These are phyloP conservation scores for Meira nashicola DNA, from an alignment of 1,284 basidiomycete species.

Conservation along the genomic window DNA sequence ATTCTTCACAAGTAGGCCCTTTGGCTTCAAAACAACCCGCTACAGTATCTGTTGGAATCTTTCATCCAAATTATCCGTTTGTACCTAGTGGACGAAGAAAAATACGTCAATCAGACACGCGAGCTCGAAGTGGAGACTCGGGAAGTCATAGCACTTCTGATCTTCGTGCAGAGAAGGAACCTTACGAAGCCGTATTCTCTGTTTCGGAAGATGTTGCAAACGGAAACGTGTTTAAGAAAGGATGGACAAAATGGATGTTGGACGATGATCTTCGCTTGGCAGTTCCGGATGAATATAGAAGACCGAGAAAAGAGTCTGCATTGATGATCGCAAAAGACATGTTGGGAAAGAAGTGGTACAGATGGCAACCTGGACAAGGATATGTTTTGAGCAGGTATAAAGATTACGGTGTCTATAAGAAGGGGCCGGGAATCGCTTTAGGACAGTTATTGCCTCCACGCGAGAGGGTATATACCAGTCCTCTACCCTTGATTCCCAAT, in stretches of 20 bases:
- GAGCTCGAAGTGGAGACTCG: too few relatives aligned
- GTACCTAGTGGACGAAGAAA: conserved; percentile 6
- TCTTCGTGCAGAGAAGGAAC: too few relatives aligned
- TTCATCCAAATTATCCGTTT: conserved; percentile 2
- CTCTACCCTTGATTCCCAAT: conserved; percentile 10
- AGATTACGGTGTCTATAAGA: conserved; percentile 2
- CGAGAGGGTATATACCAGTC: background rate
- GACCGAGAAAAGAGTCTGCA: background rate
- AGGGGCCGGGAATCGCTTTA: conserved; percentile 12
- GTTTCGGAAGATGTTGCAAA: background rate
- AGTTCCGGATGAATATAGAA: conserved; percentile 11
- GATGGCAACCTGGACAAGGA: conserved; percentile 12
- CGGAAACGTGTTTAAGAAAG: conserved; percentile 7
- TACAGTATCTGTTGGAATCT: conserved; percentile 1
- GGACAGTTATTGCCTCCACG: conserved; percentile 9
- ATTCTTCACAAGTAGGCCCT: background rate
- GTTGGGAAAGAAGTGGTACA: conserved; percentile 11
- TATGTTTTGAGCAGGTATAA: conserved; percentile 10
- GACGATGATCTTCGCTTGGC: conserved; percentile 11
- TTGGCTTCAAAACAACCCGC: background rate
- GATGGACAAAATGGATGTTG: conserved; percentile 10
- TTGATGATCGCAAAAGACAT: background rate
- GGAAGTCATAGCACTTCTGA: too few relatives aligned
- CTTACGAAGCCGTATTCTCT: too few relatives aligned
- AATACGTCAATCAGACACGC: too few relatives aligned